Percentiles rank a stretch among this genome's conserved stretches.
phyloP scores from a whole-genome alignment of 2,329 filamentous ascomycete genomes.

The Penicillium freii region DNA sequence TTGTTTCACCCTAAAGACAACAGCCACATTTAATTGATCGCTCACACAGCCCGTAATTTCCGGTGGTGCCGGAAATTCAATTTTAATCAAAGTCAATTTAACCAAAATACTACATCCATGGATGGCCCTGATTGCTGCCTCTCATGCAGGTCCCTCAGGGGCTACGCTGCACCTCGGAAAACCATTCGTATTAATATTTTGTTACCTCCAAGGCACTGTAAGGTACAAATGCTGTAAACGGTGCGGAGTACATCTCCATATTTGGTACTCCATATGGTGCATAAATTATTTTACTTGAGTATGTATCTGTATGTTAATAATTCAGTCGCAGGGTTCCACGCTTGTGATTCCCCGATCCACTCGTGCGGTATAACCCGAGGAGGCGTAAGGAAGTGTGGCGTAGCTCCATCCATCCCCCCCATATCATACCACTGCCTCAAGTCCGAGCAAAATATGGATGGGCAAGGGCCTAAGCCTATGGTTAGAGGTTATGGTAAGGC shows the following conservation, averaged over 20 bases:
- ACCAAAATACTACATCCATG: background rate
- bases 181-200: background rate
- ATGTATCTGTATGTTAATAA: background rate
- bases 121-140: background rate
- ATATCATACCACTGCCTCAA: conserved; percentile 10
- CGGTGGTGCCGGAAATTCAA: conserved; percentile 17
- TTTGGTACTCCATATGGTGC: background rate
- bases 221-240: background rate
- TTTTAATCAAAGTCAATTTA: conserved; percentile 4
- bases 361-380: conserved; percentile 2
- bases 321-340: conserved; percentile 4
- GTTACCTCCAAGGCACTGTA: no score
- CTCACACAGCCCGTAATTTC: conserved; percentile 18
- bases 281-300: background rate
- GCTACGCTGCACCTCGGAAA: background rate
- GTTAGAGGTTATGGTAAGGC: conserved; percentile 17
- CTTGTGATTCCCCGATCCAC: conserved; percentile 2
- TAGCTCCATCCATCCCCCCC: background rate
- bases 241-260: background rate
- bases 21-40: conserved; percentile 16
- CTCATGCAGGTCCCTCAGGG: background rate
- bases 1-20: conserved; percentile 20
- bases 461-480: conserved; percentile 32
- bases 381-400: conserved; percentile 8
- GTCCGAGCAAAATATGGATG: conserved; percentile 39